Percentiles rank a stretch among this genome's conserved stretches.
Evolutionary conservation across 176 grass and related monocot genomes (phyloP).

Genomic region (Dendrocalamus sinicus): DNA sequence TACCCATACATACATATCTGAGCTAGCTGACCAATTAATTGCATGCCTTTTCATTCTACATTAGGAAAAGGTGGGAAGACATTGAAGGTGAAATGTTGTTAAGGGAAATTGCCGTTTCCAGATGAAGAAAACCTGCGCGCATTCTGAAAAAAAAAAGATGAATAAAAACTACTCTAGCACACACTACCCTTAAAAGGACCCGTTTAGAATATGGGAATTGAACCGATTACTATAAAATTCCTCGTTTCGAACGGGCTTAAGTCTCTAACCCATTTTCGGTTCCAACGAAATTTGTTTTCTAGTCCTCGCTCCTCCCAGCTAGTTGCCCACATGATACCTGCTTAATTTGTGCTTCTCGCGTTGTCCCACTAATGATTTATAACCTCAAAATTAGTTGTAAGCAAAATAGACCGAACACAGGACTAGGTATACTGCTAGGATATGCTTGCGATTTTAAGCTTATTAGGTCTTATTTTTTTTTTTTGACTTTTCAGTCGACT

Average conservation of each 20-base stretch:
- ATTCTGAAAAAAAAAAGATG: too few relatives aligned
- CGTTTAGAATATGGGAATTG: too few relatives aligned
- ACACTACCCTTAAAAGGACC: too few relatives aligned
- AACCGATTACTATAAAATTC: too few relatives aligned
- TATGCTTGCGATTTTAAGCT: not conserved
- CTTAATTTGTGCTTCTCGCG: not conserved
- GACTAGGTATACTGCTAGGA: not conserved
- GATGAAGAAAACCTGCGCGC: too few relatives aligned
- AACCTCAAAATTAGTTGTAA: not conserved
- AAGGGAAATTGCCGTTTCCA: not conserved
- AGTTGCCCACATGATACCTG: not conserved
- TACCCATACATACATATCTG: not conserved
- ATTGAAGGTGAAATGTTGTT: not conserved
- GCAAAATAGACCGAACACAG: too few relatives aligned
- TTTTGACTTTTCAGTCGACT: too few relatives aligned
- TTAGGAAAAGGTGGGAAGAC: not conserved
- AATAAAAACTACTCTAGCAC: too few relatives aligned
- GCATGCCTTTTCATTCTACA: not conserved
- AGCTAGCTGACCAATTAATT: not conserved
- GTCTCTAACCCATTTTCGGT: too few relatives aligned
- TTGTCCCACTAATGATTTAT: not conserved
- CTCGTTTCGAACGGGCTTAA: too few relatives aligned
- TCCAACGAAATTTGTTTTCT: too few relatives aligned
- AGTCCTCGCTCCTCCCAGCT: not conserved
- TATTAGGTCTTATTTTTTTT: not conserved